A percentile compares a stretch with the other conserved stretches of the same genome.
These are phyloP conservation scores for Phytophthora quininea DNA, from an alignment of 352 stramenopile genomes.

Conservation along the genomic window DNA sequence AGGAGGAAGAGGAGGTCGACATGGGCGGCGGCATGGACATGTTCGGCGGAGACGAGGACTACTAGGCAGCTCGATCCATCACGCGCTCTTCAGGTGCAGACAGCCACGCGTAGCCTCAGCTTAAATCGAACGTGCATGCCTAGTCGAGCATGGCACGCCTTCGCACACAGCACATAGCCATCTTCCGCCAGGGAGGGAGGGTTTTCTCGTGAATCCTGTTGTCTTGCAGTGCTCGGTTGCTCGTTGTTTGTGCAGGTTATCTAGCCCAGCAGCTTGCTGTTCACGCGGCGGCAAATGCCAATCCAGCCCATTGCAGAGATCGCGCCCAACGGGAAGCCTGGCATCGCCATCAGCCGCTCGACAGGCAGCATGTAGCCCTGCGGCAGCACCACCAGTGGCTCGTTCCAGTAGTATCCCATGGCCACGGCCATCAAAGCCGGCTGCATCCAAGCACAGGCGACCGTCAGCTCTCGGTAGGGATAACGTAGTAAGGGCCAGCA, in stretches of 20 bases:
- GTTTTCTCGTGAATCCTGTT: constrained; percentile 1
- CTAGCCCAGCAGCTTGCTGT: constrained; percentile 69
- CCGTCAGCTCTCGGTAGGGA: too few species aligned
- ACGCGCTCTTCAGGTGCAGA: not conserved
- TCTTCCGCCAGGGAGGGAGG: not conserved
- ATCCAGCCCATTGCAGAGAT: constrained; percentile 82
- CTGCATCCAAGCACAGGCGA: constrained; percentile 24
- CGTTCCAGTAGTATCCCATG: constrained; percentile 78
- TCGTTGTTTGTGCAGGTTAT: constrained; percentile 16
- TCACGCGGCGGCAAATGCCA: constrained; percentile 76
- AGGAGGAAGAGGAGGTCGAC: constrained; percentile 85
- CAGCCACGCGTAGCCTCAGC: constrained; percentile 39
- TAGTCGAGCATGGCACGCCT: constrained; percentile 43
- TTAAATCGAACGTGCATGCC: constrained; percentile 56
- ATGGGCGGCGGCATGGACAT: constrained; percentile 86
- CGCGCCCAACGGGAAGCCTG: constrained; percentile 73
- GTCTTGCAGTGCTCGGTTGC: constrained; percentile 15
- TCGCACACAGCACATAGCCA: constrained; percentile 42
- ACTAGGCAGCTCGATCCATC: constrained; percentile 52
- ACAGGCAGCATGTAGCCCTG: constrained; percentile 81
- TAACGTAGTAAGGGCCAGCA: not conserved
- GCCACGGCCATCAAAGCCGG: constrained; percentile 60
- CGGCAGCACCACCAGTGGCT: constrained; percentile 71
- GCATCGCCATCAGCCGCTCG: constrained; percentile 78
- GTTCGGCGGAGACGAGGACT: constrained; percentile 84